phyloP scores from a whole-genome alignment of 345 rosid species.

The Bruguiera gymnorhiza region DNA sequence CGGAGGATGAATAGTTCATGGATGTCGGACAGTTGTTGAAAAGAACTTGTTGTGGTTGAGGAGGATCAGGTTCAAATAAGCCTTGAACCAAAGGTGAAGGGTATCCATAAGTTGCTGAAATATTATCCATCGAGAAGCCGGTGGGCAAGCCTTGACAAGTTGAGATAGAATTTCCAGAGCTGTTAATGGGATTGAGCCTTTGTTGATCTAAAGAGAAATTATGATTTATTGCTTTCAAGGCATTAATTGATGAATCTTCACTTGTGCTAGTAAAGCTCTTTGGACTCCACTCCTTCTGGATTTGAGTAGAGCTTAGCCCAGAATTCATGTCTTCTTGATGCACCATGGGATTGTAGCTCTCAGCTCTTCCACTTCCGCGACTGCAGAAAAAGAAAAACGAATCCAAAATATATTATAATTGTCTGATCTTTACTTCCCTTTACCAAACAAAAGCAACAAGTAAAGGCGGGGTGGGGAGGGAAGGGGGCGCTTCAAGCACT shows the following conservation, averaged over 20 bases:
- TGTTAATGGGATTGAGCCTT: slow-evolving; percentile 5
- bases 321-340: slow-evolving; percentile 25
- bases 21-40: slow-evolving; percentile 12
- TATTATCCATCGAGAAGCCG: slow-evolving; percentile 23
- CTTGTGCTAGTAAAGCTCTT: slow-evolving; percentile 23
- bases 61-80: slow-evolving; percentile 20
- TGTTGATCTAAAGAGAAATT: slow-evolving; percentile 23
- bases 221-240: slow-evolving; percentile 24
- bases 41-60: slow-evolving; percentile 2
- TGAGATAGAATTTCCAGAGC: slow-evolving; percentile 1
- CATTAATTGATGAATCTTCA: slow-evolving; percentile 30
- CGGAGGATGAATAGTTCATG: slow-evolving; percentile 2
- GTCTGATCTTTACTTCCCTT: slow-evolving; percentile 23
- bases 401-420: background rate
- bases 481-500: slow-evolving; percentile 2
- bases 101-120: slow-evolving; percentile 19
- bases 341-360: slow-evolving; percentile 19
- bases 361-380: slow-evolving; percentile 18
- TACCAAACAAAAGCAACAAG: background rate
- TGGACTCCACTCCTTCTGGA: slow-evolving; percentile 46
- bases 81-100: slow-evolving; percentile 19
- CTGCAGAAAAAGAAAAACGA: background rate
- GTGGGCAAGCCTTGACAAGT: slow-evolving; percentile 21
- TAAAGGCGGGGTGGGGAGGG: background rate
- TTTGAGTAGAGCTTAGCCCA: slow-evolving; percentile 20